A percentile compares a stretch with the other conserved stretches of the same genome.
Evolutionary conservation across 2,329 filamentous ascomycete genomes (phyloP).

Genomic region (Dactylellina haptotyla): DNA sequence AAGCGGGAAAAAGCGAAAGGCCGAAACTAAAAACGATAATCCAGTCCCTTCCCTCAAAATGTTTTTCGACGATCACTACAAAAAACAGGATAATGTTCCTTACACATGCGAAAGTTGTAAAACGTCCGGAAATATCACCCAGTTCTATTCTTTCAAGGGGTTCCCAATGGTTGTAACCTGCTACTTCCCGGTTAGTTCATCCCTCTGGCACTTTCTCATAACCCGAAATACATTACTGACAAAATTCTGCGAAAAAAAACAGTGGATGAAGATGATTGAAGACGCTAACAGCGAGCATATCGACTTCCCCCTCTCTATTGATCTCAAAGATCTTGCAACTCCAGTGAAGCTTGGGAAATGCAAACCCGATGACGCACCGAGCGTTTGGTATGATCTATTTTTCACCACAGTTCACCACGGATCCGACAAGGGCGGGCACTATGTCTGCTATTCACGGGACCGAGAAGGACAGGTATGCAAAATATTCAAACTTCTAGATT

Average conservation of each 20-base stretch:
- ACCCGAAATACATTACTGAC: not conserved
- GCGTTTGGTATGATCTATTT: slow-evolving; percentile 50
- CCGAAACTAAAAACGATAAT: slow-evolving; percentile 21
- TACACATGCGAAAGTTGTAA: slow-evolving; percentile 45
- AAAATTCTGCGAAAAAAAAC: not conserved
- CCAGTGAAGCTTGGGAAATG: slow-evolving; percentile 24
- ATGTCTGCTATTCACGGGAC: slow-evolving; percentile 50
- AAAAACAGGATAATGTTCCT: slow-evolving; percentile 34
- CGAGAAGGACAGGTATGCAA: slow-evolving; percentile 37
- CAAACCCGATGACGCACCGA: slow-evolving; percentile 43
- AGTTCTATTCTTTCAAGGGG: slow-evolving; percentile 47
- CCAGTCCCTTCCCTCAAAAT: slow-evolving; percentile 39
- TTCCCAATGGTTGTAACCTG: slow-evolving; percentile 51
- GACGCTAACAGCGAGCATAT: slow-evolving; percentile 40
- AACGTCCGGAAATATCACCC: slow-evolving; percentile 34
- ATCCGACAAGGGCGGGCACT: slow-evolving; percentile 41
- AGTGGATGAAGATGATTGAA: slow-evolving; percentile 50
- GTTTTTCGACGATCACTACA: slow-evolving; percentile 50
- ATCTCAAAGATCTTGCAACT: slow-evolving; percentile 38
- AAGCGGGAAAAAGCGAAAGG: slow-evolving; percentile 20
- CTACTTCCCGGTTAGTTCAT: slow-evolving; percentile 38
- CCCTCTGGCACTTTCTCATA: not conserved
- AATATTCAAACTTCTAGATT: no score
- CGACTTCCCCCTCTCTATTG: slow-evolving; percentile 45
- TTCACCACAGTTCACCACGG: slow-evolving; percentile 51